Evolutionary conservation across 2,329 filamentous ascomycete species (phyloP), one percentile per base, ranked within the genome.

Genomic region (Xylariaceae sp.): DNA sequence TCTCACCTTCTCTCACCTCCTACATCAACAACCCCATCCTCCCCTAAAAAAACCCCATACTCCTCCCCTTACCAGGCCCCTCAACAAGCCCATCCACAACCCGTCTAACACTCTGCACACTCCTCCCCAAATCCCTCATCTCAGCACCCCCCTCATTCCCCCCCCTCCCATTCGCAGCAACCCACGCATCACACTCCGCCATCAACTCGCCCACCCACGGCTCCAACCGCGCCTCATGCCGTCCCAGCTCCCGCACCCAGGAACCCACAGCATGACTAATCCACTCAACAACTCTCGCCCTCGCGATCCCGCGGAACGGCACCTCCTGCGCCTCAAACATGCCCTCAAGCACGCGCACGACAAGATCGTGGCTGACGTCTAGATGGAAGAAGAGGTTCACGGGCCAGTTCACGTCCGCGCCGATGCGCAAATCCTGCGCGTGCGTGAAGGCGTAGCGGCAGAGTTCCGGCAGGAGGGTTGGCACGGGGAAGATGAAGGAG

Each of bases 401-500:
- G 0, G 83, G 83, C 83, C 83, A 86, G 54, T 76, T 76, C 4
- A 82, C 75, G 62, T 85, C 78, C 2, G 83, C 83, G 0, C 80
- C 79, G 51, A 84, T 82, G 6, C 80, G 80, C 1, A 77, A 77
- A 64, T 87, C 83, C 66, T 85, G 83, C 56, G 81, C 78, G 61
- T 82, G 76, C 59, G 82, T 80, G 42, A 84, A 73, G 0, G 84
- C 80, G 66, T 88, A 89, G 18, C 78, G 78, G 72, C 86, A 87
- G 6, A 89, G 73, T 62, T 86, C 78, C 0, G 83, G 83, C 9
- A 89, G 77, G 0, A 89, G 76, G 1, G 79, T 77, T 57, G 80
- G 75, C 6, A 88, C 81, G 0, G 84, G 85, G 74, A 89, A 88
- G 58, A 88, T 83, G 63, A 85, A 82, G 69, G 85, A 85, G 70